These are phyloP conservation scores for Heliamphora exappendiculata DNA, from an alignment of 148 eudicot species.

Conservation along the genomic window DNA sequence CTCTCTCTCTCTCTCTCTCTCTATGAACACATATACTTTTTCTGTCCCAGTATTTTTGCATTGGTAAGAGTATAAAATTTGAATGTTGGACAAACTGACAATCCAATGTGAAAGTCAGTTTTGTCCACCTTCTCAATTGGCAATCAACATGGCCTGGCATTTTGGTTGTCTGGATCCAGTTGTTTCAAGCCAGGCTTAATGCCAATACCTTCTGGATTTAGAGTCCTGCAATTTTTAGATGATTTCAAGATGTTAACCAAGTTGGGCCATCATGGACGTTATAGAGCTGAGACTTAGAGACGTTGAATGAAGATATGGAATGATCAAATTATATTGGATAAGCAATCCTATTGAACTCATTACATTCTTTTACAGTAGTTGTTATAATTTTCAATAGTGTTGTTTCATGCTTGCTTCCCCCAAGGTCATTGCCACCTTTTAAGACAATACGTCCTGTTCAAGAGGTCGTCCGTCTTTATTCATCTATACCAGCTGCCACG, in stretches of 20 bases:
- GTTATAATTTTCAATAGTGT: too few relatives aligned
- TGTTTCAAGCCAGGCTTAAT: background rate
- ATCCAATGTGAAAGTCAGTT: background rate
- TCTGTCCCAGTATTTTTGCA: background rate
- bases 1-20: conserved; percentile 5
- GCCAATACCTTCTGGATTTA: background rate
- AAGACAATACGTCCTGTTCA: too few relatives aligned
- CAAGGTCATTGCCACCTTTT: too few relatives aligned
- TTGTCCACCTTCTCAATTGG: background rate
- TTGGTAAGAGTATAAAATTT: background rate
- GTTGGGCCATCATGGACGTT: background rate
- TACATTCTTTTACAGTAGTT: too few relatives aligned
- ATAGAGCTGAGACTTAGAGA: background rate
- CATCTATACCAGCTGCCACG: too few relatives aligned
- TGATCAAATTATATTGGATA: too few relatives aligned
- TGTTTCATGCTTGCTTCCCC: too few relatives aligned
- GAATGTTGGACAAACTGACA: background rate
- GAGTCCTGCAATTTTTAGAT: background rate
- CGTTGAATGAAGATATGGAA: too few relatives aligned
- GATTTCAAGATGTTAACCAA: background rate
- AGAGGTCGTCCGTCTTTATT: too few relatives aligned
- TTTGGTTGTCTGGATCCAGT: background rate
- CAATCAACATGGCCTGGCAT: background rate
- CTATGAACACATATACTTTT: background rate
- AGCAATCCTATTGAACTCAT: too few relatives aligned